Conservation (phyloP, 2,329 filamentous ascomycete species). For the Aureobasidium sp. region DNA sequence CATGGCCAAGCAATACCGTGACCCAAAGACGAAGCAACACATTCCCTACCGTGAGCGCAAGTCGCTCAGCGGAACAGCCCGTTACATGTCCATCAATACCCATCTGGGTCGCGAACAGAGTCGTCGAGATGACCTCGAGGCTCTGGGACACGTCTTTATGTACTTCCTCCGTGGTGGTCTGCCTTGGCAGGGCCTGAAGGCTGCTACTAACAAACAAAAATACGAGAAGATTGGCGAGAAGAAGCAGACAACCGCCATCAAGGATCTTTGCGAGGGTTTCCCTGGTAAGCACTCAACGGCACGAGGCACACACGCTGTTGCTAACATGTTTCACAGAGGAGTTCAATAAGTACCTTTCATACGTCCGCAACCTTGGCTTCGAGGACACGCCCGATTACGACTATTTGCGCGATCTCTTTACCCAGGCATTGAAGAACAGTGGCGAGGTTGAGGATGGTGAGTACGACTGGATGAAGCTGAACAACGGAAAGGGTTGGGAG, state of each 20-base stretch:
- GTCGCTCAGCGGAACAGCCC: constrained; percentile 88
- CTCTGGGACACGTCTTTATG: constrained; percentile 64
- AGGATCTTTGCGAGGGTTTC: constrained; percentile 93
- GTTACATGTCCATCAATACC: constrained; percentile 99
- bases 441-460: constrained; percentile 95
- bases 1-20: constrained; percentile 98
- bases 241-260: constrained; percentile 96
- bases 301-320: background rate
- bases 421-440: constrained; percentile 86
- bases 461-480: constrained; percentile 99
- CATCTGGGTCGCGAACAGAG: constrained; percentile 95
- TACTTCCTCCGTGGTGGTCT: constrained; percentile 61
- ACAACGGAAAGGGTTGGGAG: constrained; percentile 89
- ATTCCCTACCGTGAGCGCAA: constrained; percentile 97
- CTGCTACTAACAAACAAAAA: constrained; percentile 82
- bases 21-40: constrained; percentile 98
- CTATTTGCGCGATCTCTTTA: constrained; percentile 93
- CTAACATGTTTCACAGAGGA: constrained; percentile 56
- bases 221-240: constrained; percentile 99
- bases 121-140: constrained; percentile 90
- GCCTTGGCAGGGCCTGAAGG: constrained; percentile 62
- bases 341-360: constrained; percentile 95
- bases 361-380: constrained; percentile 95
- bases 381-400: constrained; percentile 99
- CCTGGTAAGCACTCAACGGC: constrained; percentile 49